These are phyloP conservation scores for Fraxinus baroniana DNA, from an alignment of 305 asterid species.

Conservation along the genomic window DNA sequence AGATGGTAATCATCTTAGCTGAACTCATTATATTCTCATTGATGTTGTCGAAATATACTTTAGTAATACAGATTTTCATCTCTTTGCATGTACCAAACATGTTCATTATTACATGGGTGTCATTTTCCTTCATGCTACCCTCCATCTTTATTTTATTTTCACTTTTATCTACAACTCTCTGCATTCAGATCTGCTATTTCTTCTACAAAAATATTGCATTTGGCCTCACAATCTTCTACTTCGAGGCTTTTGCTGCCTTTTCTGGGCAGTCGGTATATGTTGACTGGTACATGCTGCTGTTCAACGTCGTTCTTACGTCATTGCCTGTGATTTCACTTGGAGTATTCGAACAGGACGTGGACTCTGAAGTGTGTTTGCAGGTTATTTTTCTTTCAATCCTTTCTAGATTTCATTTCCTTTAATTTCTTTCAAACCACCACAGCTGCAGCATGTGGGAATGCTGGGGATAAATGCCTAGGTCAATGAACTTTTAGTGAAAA, in stretches of 20 bases:
- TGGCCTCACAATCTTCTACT: constrained; percentile 90
- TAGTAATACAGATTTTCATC: not conserved
- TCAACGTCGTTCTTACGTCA: constrained; percentile 85
- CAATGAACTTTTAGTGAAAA: not conserved
- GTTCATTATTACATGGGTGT: not conserved
- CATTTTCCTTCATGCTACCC: not conserved
- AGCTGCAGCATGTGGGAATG: not conserved
- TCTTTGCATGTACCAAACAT: not conserved
- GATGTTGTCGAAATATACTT: not conserved
- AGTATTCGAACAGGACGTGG: constrained; percentile 68
- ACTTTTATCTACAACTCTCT: constrained; percentile 20
- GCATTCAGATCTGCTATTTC: constrained; percentile 84
- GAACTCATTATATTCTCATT: constrained; percentile 3
- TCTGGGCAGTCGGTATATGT: constrained; percentile 89
- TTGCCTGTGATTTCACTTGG: constrained; percentile 92
- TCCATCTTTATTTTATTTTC: constrained; percentile 6
- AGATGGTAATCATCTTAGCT: constrained; percentile 62
- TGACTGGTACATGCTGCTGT: constrained; percentile 86
- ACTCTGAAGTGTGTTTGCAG: constrained; percentile 62
- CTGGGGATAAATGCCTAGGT: not conserved
- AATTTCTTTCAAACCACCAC: not conserved
- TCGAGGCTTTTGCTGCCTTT: constrained; percentile 79
- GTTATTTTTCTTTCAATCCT: constrained; percentile 27
- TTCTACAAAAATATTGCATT: constrained; percentile 93
- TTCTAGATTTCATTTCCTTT: not conserved